These are phyloP conservation scores for Syzygium malaccense DNA, from an alignment of 441 rosid genomes.

Conservation along the genomic window DNA sequence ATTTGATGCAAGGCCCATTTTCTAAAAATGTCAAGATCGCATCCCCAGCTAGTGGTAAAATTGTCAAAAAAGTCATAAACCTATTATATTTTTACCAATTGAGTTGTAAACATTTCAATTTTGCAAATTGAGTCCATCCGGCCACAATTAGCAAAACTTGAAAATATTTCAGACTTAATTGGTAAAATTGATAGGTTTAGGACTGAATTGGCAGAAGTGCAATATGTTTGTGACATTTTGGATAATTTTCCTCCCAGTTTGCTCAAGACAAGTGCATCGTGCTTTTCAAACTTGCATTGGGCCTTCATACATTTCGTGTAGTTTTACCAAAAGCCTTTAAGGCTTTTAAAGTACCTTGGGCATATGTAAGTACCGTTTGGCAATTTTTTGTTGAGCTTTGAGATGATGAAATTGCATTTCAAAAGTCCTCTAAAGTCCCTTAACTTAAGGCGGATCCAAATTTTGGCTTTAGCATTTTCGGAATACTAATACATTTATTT, in stretches of 20 bases:
- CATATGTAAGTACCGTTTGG: neutral
- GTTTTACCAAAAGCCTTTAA: neutral
- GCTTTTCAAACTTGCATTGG: neutral
- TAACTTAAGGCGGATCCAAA: rapidly evolving
- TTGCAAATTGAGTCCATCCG: too few relatives aligned
- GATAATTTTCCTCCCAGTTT: too few relatives aligned
- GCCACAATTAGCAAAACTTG: too few relatives aligned
- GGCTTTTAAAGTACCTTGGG: neutral
- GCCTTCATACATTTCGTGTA: neutral
- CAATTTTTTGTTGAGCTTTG: neutral
- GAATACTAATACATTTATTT: neutral
- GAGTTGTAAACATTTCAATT: too few relatives aligned
- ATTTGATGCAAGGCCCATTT: neutral
- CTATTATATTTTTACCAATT: rapidly evolving
- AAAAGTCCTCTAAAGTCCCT: neutral
- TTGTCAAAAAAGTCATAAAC: too few relatives aligned
- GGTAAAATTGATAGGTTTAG: too few relatives aligned
- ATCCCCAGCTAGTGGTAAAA: neutral
- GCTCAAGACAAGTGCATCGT: neutral
- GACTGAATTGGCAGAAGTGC: too few relatives aligned
- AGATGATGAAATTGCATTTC: neutral
- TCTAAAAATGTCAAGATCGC: neutral
- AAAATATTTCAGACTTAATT: too few relatives aligned
- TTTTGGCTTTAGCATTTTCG: neutral
- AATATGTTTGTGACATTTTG: rapidly evolving